Evolutionary conservation across 345 rosid genomes (phyloP), one percentile per base, ranked within the genome.

Genomic region (Noccaea bulbosa): DNA sequence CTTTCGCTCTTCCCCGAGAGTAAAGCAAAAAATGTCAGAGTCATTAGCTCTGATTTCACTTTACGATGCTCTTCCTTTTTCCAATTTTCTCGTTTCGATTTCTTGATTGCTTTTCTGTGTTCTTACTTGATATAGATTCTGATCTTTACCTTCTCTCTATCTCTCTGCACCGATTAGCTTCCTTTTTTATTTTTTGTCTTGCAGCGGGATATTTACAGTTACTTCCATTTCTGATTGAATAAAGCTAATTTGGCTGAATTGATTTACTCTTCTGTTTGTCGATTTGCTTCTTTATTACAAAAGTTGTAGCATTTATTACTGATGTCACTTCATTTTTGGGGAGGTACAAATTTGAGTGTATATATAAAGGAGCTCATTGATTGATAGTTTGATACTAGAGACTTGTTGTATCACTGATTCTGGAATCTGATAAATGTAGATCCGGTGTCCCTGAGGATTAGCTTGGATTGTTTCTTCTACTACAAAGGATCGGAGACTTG

Each of bases 31-130:
- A 12, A 44, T 65, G 68, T 69, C 61, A 38, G 49, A 9, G 52
- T 11, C 32, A 44, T 63, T 66, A 48, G 48, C 59, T 72, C 76
- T 73, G 77, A 74, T 77, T 81, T 62, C 57, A 62, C 62, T 77
- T 52, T 61, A 45, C 44, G 14, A 47, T 33, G 61, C 62, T 59
- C 39, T 64, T 39, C 5, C 11, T 2, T 40, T 38, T 53, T 5
- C 35, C 48, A 7, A 37, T 54, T 39, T 56, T 35, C 64, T 68
- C 55, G 56, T 69, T 14, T 33, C 64, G 46, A 69, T 58, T 50
- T 67, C 14, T 56, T 50, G 58, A 65, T 59, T 49, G 48, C 64
- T 40, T 71, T 63, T 68, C 57, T 14, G 32, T 61, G 14, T 67
- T 67, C 37, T 49, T 51, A 39, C 67, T 72, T 14, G 43, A 54